Evolutionary conservation across 345 rosid genomes (phyloP), one percentile per base, ranked within the genome.

Genomic region (Corchorus olitorius): DNA sequence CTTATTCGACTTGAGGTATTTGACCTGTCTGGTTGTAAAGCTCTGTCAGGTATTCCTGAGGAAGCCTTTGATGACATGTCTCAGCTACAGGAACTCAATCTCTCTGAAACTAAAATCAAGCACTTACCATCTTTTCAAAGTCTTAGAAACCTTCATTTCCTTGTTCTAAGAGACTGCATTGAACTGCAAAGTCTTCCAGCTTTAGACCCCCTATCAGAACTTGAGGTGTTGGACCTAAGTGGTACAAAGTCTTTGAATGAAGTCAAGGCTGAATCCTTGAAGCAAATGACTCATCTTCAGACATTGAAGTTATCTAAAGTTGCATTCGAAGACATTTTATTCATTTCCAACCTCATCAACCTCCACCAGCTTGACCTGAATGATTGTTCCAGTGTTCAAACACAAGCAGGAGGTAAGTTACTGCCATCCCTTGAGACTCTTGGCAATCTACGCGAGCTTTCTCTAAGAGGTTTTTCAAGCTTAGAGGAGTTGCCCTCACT

Each of bases 1-100:
- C 84, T 89, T 58, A 16, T 1, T 61, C 75, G 68, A 17, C 88
- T 89, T 0, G 78, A 85, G 74, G 71, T 75, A 41, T 81, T 89
- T 74, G 90, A 89, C 62, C 84, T 85, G 73, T 86, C 91, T 0
- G 75, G 45, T 12, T 84, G 77, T 61, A 27, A 33, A 39, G 20
- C 56, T 17, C 60, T 81, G 16, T 37, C 55, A 12, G 75, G 4
- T 22, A 59, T 79, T 16, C 19, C 33, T 20, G 67, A 49, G 15
- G 67, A 22, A 37, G 79, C 81, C 48, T 77, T 85, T 5, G 8
- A 68, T 49, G 27, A 60, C 34, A 13, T 77, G 80, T 37, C 75
- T 12, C 52, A n/a, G 35, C 88, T 85, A 53, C 78, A 33, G 48
- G 64, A 5, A 3, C 85, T 85, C 54, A 39, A 78, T 54, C 82